These are phyloP conservation scores for Sporisorium iseilematis-ciliati DNA, from an alignment of 1,284 basidiomycete species.

Conservation along the genomic window DNA sequence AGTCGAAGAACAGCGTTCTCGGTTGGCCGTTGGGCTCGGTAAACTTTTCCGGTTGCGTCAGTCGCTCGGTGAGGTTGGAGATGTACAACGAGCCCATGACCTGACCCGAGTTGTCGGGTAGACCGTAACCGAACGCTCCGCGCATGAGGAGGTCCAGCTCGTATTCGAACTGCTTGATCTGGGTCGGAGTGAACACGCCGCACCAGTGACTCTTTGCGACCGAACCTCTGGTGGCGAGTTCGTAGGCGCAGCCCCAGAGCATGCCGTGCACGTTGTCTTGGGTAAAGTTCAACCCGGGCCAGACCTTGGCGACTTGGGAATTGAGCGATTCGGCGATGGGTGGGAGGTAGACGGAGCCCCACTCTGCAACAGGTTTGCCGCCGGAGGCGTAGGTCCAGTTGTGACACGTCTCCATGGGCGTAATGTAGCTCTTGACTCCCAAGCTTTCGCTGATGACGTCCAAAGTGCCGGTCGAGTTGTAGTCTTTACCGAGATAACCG, in stretches of 20 bases:
- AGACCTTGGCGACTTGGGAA: slow-evolving; percentile 66
- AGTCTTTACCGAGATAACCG: slow-evolving; percentile 72
- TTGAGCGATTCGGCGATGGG: slow-evolving; percentile 71
- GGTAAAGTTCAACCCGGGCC: slow-evolving; percentile 26
- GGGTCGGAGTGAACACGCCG: slow-evolving; percentile 70
- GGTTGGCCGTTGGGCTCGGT: slow-evolving; percentile 22
- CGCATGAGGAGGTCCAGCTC: slow-evolving; percentile 74
- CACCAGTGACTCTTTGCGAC: slow-evolving; percentile 71
- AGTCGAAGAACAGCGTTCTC: slow-evolving; percentile 70
- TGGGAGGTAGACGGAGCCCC: slow-evolving; percentile 71
- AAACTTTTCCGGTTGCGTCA: slow-evolving; percentile 24
- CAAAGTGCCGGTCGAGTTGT: slow-evolving; percentile 69
- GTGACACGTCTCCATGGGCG: slow-evolving; percentile 72
- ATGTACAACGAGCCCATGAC: slow-evolving; percentile 72
- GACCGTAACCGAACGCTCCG: slow-evolving; percentile 72
- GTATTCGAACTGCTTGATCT: slow-evolving; percentile 72
- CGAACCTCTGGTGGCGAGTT: slow-evolving; percentile 70
- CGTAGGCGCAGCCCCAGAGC: slow-evolving; percentile 73
- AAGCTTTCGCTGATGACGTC: slow-evolving; percentile 71
- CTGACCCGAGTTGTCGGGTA: slow-evolving; percentile 71
- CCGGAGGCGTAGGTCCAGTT: slow-evolving; percentile 72
- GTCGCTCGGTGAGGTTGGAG: slow-evolving; percentile 72
- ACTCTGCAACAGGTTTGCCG: slow-evolving; percentile 53
- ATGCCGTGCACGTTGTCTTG: slow-evolving; percentile 71
- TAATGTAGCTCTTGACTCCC: slow-evolving; percentile 72